These are phyloP conservation scores for Coprinopsis marcescibilis DNA, from an alignment of 768 basidiomycete genomes.

Conservation along the genomic window DNA sequence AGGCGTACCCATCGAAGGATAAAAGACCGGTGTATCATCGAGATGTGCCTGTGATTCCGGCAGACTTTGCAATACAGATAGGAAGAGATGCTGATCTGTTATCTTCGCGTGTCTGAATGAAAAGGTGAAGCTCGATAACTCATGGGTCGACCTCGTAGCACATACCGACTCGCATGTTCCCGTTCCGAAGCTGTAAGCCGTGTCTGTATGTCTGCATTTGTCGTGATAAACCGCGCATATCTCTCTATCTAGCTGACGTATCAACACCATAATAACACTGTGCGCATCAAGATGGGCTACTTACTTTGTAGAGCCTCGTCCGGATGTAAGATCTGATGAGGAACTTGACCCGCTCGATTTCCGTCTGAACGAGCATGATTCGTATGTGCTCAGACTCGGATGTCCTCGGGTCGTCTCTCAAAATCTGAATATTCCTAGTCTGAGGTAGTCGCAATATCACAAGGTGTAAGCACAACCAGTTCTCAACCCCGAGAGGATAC, in stretches of 20 bases:
- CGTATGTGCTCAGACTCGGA: slow-evolving; percentile 92
- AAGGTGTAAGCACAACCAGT: neutral
- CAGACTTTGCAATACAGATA: slow-evolving; percentile 77
- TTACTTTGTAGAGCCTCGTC: slow-evolving; percentile 79
- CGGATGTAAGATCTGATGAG: slow-evolving; percentile 86
- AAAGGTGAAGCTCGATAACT: slow-evolving; percentile 1
- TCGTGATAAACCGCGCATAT: slow-evolving; percentile 73
- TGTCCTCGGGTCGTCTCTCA: slow-evolving; percentile 76
- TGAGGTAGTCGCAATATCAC: slow-evolving; percentile 24
- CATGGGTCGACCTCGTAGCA: slow-evolving; percentile 4
- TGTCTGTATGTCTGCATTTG: slow-evolving; percentile 66
- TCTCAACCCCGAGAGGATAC: neutral
- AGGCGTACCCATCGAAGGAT: slow-evolving; percentile 67
- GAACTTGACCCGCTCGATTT: slow-evolving; percentile 92
- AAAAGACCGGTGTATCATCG: slow-evolving; percentile 66
- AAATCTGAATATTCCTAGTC: slow-evolving; percentile 71
- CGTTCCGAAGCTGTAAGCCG: slow-evolving; percentile 80
- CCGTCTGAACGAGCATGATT: slow-evolving; percentile 90
- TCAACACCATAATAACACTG: neutral
- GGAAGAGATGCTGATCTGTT: slow-evolving; percentile 70
- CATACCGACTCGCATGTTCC: slow-evolving; percentile 69
- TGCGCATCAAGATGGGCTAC: slow-evolving; percentile 10
- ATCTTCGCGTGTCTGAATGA: slow-evolving; percentile 62
- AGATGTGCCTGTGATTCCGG: slow-evolving; percentile 73
- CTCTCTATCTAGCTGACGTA: slow-evolving; percentile 90